Evolutionary conservation across 2,329 filamentous ascomycete genomes (phyloP), one percentile per base, ranked within the genome.

Genomic region (Ascosphaera apis): DNA sequence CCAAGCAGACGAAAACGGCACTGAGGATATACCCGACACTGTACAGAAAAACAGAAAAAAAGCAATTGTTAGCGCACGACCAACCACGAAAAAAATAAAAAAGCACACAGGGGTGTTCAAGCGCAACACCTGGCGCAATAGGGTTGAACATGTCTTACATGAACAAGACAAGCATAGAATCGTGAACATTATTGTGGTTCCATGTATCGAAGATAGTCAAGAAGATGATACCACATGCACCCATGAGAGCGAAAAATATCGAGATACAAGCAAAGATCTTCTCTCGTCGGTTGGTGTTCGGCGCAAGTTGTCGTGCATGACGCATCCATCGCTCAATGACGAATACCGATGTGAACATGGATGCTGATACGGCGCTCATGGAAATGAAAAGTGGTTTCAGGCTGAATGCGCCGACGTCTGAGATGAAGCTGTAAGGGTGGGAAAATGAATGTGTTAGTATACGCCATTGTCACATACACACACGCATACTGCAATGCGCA

Each of bases 1-100:
- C 83, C 60, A 71, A 73, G 61, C 84, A 93, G 44, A 86, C 77
- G 55, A 84, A 86, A 45, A 93, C 66, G 38, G 86, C 84, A 3
- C 75, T 81, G 37, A 92, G 51, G 37, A 93, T 61, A 53, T 91
- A 95, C 23, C 82, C 88, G 11, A 55, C 72, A 37, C 56, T 59
- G 31, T 4, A 21, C 19, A 4, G 19, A 19, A 9, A 33, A 25
- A 21, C 19, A 4, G 19, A 19, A 9, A 33, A 25, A 21, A 30
- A 4, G 4, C 19, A 4, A 9, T 4, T 9, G 19, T 21, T 21
- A 21, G 19, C 19, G 19, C 19, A 21, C 9, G 19, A 21, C 9
- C 9, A 4, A 21, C 4, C 19, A 4, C 9, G 19, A 21, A 9
- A 9, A 9, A 21, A n/a, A n/a, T n/a, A n/a, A n/a, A n/a, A n/a